phyloP scores from a whole-genome alignment of 768 basidiomycete genomes.

The Pisolithus sp. region DNA sequence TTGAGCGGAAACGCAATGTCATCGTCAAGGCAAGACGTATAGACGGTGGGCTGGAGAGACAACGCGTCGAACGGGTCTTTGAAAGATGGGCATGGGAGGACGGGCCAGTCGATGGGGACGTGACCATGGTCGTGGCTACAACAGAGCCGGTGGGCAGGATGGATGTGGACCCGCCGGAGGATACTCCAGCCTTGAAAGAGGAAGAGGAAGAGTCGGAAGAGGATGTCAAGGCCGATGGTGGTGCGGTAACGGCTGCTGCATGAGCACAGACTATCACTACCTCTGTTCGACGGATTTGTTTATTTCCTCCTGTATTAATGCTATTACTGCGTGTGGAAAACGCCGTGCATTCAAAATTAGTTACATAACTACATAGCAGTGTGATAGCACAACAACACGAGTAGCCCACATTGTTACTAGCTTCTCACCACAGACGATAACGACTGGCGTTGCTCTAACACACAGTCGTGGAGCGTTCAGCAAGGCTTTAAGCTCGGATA shows the following conservation, averaged over 20 bases:
- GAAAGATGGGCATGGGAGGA: slow-evolving; percentile 62
- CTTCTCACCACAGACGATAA: background rate
- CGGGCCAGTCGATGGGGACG: slow-evolving; percentile 19
- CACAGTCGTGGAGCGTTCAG: too few relatives aligned
- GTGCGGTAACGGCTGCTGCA: slow-evolving; percentile 13
- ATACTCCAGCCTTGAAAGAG: slow-evolving; percentile 3
- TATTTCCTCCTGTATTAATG: slow-evolving; percentile 3
- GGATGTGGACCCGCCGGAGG: slow-evolving; percentile 1
- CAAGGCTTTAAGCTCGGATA: too few relatives aligned
- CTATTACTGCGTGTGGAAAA: background rate
- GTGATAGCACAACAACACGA: background rate
- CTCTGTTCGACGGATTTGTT: background rate
- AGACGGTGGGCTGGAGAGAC: slow-evolving; percentile 55
- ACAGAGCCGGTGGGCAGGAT: slow-evolving; percentile 3
- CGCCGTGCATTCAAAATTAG: too few relatives aligned
- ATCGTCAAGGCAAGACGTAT: slow-evolving; percentile 55
- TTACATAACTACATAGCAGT: too few relatives aligned
- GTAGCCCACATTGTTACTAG: background rate
- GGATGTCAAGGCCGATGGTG: background rate
- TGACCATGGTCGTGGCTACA: slow-evolving; percentile 24
- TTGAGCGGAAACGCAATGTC: slow-evolving; percentile 41
- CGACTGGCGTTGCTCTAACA: background rate
- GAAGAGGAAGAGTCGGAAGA: slow-evolving; percentile 6
- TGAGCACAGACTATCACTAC: slow-evolving; percentile 5
- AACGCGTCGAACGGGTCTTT: slow-evolving; percentile 59